Conservation (phyloP, 2,329 filamentous ascomycete species). For the Fusarium stilboides region DNA sequence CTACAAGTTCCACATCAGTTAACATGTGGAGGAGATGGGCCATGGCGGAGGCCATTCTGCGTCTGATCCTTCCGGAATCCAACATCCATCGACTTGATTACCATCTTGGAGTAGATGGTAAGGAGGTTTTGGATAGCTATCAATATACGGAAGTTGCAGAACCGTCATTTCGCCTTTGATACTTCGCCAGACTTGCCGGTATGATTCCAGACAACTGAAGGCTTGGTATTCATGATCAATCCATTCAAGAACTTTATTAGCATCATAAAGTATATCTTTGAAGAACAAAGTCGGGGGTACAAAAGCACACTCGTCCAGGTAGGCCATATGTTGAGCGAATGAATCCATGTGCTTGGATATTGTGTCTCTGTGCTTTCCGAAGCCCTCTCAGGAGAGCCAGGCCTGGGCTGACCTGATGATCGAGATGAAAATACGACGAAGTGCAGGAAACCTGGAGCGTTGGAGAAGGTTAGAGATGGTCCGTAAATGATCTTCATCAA, state of each 20-base stretch:
- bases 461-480: background rate
- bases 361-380: too few species aligned
- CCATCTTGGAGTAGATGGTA: background rate
- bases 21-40: too few species aligned
- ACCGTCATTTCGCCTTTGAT: background rate
- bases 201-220: background rate
- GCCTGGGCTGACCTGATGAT: too few species aligned
- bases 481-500: background rate
- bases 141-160: background rate
- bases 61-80: background rate
- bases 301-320: background rate
- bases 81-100: background rate
- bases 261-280: background rate
- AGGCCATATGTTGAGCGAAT: too few species aligned
- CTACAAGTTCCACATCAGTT: too few species aligned
- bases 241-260: background rate
- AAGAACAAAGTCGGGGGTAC: too few species aligned
- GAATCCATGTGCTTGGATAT: too few species aligned
- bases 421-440: too few species aligned
- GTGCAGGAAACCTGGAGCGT: too few species aligned
- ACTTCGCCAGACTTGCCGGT: background rate
- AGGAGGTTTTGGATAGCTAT: conserved; percentile 1
- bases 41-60: background rate
- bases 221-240: background rate
- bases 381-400: too few species aligned